Percentiles rank a stretch among this genome's conserved stretches.
These are phyloP conservation scores for Leptomonas seymouri DNA, from an alignment of 208 protist species.

Conservation along the genomic window DNA sequence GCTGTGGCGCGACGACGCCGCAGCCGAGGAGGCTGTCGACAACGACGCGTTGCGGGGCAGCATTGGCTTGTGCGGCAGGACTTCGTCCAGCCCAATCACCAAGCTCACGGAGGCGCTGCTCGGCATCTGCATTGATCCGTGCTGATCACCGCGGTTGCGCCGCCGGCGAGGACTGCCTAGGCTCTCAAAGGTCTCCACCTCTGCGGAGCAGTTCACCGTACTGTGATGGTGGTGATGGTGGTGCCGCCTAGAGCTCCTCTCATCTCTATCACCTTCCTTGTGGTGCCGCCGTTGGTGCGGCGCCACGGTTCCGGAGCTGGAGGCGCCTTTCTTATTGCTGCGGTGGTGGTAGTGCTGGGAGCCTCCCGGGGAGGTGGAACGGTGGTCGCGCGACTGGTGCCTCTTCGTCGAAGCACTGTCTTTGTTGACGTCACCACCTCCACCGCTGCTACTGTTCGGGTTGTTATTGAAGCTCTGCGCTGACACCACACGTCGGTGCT, in stretches of 20 bases:
- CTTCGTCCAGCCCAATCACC: constrained; percentile 20
- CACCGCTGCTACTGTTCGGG: not conserved
- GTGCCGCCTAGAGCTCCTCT: too few relatives aligned
- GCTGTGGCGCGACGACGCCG: constrained; percentile 27
- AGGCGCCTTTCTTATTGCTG: too few relatives aligned
- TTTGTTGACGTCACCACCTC: not conserved
- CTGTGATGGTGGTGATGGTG: not conserved
- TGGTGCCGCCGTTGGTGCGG: not conserved
- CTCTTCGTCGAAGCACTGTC: not conserved
- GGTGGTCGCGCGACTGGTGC: not conserved
- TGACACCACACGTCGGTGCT: constrained; percentile 13
- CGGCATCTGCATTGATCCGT: not conserved
- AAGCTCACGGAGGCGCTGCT: constrained; percentile 20
- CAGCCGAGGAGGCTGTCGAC: constrained; percentile 7
- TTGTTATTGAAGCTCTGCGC: not conserved
- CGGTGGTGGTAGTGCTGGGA: constrained; percentile 19
- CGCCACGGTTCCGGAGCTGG: too few relatives aligned
- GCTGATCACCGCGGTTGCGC: constrained; percentile 15
- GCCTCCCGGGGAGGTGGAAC: not conserved
- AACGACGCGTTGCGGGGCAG: constrained; percentile 17
- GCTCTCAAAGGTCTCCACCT: not conserved
- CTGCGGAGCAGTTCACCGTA: not conserved
- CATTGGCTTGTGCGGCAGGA: constrained; percentile 8
- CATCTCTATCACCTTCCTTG: not conserved
- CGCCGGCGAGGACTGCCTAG: constrained; percentile 11